Evolutionary conservation across 2,329 filamentous ascomycete genomes (phyloP), one percentile per base, ranked within the genome.

Genomic region (Capronia epimyces): DNA sequence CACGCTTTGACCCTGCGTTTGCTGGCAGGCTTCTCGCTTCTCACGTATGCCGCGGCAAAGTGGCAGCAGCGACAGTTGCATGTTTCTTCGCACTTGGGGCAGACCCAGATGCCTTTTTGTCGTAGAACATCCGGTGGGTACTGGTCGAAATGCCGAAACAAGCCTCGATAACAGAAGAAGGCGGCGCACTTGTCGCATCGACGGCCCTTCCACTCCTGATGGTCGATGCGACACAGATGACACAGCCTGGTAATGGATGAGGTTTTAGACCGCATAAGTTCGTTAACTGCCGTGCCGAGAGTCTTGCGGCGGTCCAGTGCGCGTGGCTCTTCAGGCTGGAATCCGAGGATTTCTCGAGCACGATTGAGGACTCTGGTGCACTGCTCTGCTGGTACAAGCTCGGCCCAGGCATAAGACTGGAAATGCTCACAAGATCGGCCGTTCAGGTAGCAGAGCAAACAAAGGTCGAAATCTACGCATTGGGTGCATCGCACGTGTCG

Each of bases 1-100:
- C 57, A 55, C 2, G 66, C 62, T 44, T 66, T 67, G 20, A 68
- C 60, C 20, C 66, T 62, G 29, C 56, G 58, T 48, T 59, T 66
- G 45, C 57, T 64, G 16, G 62, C 60, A 2, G 66, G 66, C 32
- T 67, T 67, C 49, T 66, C 64, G 42, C 61, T 63, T 49, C 65
- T 67, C 21, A 62, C 54, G 53, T 68, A 67, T 16, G 65, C 64
- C 7, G 59, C 61, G 5, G 56, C 15, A 46, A 67, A 67, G 52
- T 67, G 66, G 45, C 66, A 68, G 43, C 65, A 67, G 41, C 66
- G 62, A 50, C 66, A 68, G 37, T 67, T 68, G 49, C 66, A 68
- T 1, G 52, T 58, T 43, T 65, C 64, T 9, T 58, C 56, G 46
- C 66, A 68, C 53, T 68, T 68, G 3, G 65, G 65, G 43, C 66